A percentile compares a stretch with the other conserved stretches of the same genome.
Conservation (phyloP, 2,329 filamentous ascomycete genomes). For the Podosphaera xanthii region DNA sequence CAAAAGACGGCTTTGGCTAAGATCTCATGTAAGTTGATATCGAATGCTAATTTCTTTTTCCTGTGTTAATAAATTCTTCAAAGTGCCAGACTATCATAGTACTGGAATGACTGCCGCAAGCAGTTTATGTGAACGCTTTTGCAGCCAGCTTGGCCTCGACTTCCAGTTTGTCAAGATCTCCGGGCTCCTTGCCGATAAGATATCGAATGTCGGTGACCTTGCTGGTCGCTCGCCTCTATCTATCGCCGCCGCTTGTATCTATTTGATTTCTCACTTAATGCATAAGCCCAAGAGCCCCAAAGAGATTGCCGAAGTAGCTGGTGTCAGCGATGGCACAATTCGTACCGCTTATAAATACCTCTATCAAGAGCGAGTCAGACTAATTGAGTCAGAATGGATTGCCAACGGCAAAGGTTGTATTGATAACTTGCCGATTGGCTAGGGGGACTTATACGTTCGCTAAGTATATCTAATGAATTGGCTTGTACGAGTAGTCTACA, state of each 20-base stretch:
- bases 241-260: constrained; percentile 86
- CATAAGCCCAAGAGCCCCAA: constrained; percentile 59
- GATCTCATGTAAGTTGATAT: constrained; percentile 22
- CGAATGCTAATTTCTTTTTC: constrained; percentile 8
- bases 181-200: constrained; percentile 53
- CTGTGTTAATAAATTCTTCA: constrained; percentile 14
- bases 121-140: constrained; percentile 76
- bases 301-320: constrained; percentile 63
- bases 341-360: constrained; percentile 86
- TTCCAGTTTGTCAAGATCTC: constrained; percentile 61
- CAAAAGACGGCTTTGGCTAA: constrained; percentile 28
- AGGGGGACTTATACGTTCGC: constrained; percentile 5
- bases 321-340: constrained; percentile 91
- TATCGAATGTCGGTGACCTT: constrained; percentile 54
- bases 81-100: constrained; percentile 35
- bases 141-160: constrained; percentile 55
- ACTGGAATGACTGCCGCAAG: constrained; percentile 59
- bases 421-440: constrained; percentile 37
- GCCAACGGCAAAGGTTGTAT: constrained; percentile 47
- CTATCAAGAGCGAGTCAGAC: constrained; percentile 46
- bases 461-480: neutral
- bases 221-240: constrained; percentile 81
- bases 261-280: constrained; percentile 78
- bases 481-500: neutral
- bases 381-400: constrained; percentile 59